Base-by-base conservation (phyloP, 2,329 filamentous ascomycete genomes). In the Coniochaeta sp. region DNA sequence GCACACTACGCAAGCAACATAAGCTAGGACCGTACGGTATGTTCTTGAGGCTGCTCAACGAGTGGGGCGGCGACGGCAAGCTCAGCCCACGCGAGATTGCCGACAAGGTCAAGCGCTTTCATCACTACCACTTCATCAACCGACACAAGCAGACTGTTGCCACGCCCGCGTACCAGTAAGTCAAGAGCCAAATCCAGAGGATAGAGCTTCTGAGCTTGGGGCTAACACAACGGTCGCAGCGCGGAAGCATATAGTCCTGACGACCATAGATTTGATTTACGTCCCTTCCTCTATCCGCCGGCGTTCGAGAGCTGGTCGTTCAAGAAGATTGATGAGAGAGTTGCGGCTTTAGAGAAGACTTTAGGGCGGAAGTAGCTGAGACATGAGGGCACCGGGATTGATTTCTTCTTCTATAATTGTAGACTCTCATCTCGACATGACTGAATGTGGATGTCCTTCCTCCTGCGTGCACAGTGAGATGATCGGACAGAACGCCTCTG, bases 11-110 rank as follows among this genome's bases (percentile, higher is more conserved):
- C 2, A 81, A 81, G 64, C 72, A 74, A 69, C 22, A 78, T 58
- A 79, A 79, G 65, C 71, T 81, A 4, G 79, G 79, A 0, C 78
- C 78, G 0, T 81, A 73, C 61, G 74, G 71, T 33, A 77, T 52
- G 47, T 52, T 40, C 19, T 6, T 52, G 24, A 31, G 11, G 12
- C 16, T 52, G 24, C 22, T 31, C 6, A 24, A 14, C 43, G 43
- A 52, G 14, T 28, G 64, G 47, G 81, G 85, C 68, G 69, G 73
- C 16, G 69, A 71, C 57, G 68, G 73, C 17, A 63, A 64, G 57
- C 63, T 62, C 11, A 63, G 58, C 0, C 64, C 77, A 0, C 67
- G 67, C 8, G 68, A 79, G 66, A 76, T 83, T 64, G 74, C 78
- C 47, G 72, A 78, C 66, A 84, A 74, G 62, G 34, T 36, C 34